Evolutionary conservation across 1,284 basidiomycete species (phyloP).

Genomic region (Mycena citricolor): DNA sequence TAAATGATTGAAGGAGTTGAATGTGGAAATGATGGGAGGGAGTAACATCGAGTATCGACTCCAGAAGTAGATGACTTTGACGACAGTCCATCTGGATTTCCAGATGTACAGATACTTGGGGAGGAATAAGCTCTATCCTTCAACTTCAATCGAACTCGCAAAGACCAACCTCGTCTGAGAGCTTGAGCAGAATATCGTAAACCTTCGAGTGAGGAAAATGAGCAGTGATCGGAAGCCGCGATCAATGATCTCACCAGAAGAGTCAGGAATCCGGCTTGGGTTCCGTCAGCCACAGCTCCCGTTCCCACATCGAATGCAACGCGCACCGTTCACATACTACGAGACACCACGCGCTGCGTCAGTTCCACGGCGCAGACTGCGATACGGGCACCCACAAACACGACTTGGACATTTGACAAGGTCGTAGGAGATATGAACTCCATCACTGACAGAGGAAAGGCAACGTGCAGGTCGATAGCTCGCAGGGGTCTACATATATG

Average conservation of each 20-base stretch:
- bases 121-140: not conserved
- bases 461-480: too few species aligned
- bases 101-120: slow-evolving; percentile 7
- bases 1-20: not conserved
- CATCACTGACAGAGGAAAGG: slow-evolving; percentile 16
- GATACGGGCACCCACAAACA: slow-evolving; percentile 4
- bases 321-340: slow-evolving; percentile 8
- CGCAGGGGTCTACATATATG: too few species aligned
- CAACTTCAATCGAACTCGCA: not conserved
- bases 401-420: slow-evolving; percentile 4
- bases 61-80: slow-evolving; percentile 13
- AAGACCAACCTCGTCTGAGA: slow-evolving; percentile 3
- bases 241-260: slow-evolving; percentile 6
- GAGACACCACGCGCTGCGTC: not conserved
- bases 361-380: not conserved
- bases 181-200: slow-evolving; percentile 5
- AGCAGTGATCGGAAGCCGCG: not conserved
- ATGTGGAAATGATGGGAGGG: not conserved
- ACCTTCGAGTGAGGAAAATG: not conserved
- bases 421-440: not conserved
- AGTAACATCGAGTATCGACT: slow-evolving; percentile 7
- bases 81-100: slow-evolving; percentile 7
- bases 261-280: slow-evolving; percentile 13
- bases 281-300: not conserved
- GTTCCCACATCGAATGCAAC: not conserved